Conservation (phyloP, 129 eudicot species). For the Helianthus annuus region HanXRQr2.0-SUNRISE NC_035440.2:108054819-108055318, state of each 20-base stretch:
- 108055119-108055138: conserved; percentile 4
- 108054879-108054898: conserved; percentile 59
- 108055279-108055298: too few species aligned
- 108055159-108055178: background rate
- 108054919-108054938: conserved; percentile 46
- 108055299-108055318: too few species aligned
- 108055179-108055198: background rate
- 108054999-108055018: conserved; percentile 88
- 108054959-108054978: conserved; percentile 94
- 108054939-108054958: conserved; percentile 70
- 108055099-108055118: background rate
- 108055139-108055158: background rate
- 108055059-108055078: background rate
- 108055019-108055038: conserved; percentile 95
- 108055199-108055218: too few species aligned
- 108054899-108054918: conserved; percentile 50
- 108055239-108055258: too few species aligned
- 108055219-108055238: too few species aligned
- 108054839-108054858: conserved; percentile 51
- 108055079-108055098: background rate
- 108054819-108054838: conserved; percentile 50
- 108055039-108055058: conserved; percentile 21
- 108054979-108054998: conserved; percentile 85
- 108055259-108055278: too few species aligned
- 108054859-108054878: conserved; percentile 60